Evolutionary conservation across 2,329 filamentous ascomycete genomes (phyloP), one percentile per base, ranked within the genome.

Genomic region (Xylaria sp.): DNA sequence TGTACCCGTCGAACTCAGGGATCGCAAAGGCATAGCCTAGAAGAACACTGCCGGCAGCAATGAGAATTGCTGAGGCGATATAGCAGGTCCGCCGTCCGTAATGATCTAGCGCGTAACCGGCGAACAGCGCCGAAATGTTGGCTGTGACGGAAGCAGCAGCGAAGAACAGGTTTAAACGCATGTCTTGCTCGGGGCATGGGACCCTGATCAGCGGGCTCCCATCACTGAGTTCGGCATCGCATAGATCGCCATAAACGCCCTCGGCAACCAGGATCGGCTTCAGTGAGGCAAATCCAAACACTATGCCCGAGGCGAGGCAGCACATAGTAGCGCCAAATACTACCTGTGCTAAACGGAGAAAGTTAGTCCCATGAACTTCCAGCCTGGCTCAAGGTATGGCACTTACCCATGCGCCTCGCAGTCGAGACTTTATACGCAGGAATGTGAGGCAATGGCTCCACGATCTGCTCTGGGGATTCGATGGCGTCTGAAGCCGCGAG

Each of bases 121-220:
- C 89, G 15, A 90, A 87, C 12, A 93, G 82, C 10, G 90, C 90
- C 55, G 86, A 87, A 18, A 91, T 86, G 75, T 92, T 92, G 6
- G 90, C 90, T 12, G 86, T 88, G 52, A 91, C 89, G 6, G 90
- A 90, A 4, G 90, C 90, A 56, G 90, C 83, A 25, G 90, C 90
- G 82, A 92, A 92, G 86, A 92, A 92, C 57, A 93, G 81, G 77
- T 92, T 92, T 66, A 92, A 82, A 23, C 79, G 76, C 74, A 81
- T 76, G 63, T 80, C 78, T 63, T 81, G 89, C 74, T 85, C 84
- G 54, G 87, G 86, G 74, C 89, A 91, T 8, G 88, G 83, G 54
- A 78, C 51, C 8, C 73, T 59, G 50, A 70, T 63, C 37, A 64
- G 66, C 39, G 70, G 70, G 2, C 71, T 58, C 78, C 82, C 77